phyloP scores from a whole-genome alignment of 805 yeast species.

The Sugiyamaella chiloensis region DNA sequence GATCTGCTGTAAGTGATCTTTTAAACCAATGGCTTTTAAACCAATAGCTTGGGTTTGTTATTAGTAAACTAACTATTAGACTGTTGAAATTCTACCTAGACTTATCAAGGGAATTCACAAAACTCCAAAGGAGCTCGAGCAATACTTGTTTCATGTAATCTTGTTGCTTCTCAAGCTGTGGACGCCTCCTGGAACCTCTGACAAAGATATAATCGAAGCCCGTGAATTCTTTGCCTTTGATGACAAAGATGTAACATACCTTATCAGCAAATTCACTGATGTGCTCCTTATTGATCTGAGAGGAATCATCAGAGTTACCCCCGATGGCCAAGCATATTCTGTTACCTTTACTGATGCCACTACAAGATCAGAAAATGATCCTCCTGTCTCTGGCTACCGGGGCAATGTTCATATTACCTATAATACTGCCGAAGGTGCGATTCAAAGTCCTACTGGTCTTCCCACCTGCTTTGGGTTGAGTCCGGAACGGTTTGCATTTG shows the following conservation, averaged over 20 bases:
- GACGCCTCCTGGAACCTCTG: conserved; percentile 48
- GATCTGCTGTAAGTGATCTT: neutral
- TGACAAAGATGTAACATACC: conserved; percentile 42
- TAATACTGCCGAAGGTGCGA: no score
- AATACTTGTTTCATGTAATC: conserved; percentile 36
- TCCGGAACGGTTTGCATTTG: conserved; percentile 52
- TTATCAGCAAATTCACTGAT: conserved; percentile 49
- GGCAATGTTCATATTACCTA: no score
- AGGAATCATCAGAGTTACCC: neutral
- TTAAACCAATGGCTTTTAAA: no score
- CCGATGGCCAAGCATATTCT: conserved; percentile 7
- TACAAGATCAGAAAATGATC: no score
- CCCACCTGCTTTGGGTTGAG: conserved; percentile 61
- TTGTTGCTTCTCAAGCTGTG: conserved; percentile 51
- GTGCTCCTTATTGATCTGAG: conserved; percentile 47
- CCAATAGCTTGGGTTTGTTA: neutral
- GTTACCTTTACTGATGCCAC: neutral
- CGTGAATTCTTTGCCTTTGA: conserved; percentile 36
- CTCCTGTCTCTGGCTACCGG: no score
- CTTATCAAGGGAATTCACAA: conserved; percentile 46
- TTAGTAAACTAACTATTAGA: neutral
- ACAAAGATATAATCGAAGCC: conserved; percentile 41
- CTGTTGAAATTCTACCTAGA: conserved; percentile 43
- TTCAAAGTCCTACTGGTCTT: neutral
- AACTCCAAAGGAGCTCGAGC: conserved; percentile 25